These are phyloP conservation scores for Magnolia sinica DNA, from an alignment of 164 flowering plant species.

Conservation along the genomic window DNA sequence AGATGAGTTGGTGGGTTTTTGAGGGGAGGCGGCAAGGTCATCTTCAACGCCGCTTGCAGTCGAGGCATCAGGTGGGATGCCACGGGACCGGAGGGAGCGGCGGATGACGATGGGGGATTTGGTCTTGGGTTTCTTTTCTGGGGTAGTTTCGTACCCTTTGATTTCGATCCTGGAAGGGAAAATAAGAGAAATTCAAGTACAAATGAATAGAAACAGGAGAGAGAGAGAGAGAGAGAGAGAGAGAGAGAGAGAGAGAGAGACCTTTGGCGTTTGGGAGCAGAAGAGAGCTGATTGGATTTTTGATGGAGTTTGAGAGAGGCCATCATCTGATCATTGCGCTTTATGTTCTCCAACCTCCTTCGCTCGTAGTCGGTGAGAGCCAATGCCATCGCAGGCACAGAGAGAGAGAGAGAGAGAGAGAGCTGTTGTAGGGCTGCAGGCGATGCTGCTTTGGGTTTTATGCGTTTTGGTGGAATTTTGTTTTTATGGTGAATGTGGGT, in stretches of 20 bases:
- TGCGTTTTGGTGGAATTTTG: not conserved
- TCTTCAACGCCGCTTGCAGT: slow-evolving; percentile 23
- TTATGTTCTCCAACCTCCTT: slow-evolving; percentile 65
- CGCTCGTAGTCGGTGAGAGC: slow-evolving; percentile 72
- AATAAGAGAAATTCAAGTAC: not conserved
- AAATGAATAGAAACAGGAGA: not conserved
- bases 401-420: slow-evolving; percentile 5
- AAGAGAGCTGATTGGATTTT: slow-evolving; percentile 34
- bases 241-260: slow-evolving; percentile 14
- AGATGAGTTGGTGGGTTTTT: not conserved
- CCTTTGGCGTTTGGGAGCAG: slow-evolving; percentile 50
- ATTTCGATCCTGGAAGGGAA: slow-evolving; percentile 33
- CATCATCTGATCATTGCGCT: slow-evolving; percentile 55
- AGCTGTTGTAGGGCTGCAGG: not conserved
- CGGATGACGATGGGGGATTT: slow-evolving; percentile 47
- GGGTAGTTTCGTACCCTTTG: slow-evolving; percentile 37
- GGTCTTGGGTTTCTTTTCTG: slow-evolving; percentile 47
- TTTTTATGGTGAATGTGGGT: not conserved
- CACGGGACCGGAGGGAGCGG: slow-evolving; percentile 64
- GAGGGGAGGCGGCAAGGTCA: slow-evolving; percentile 15
- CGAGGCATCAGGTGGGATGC: slow-evolving; percentile 50
- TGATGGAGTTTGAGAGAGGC: slow-evolving; percentile 61
- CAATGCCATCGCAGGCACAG: slow-evolving; percentile 40
- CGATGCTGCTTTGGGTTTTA: not conserved
- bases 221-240: slow-evolving; percentile 7